These are phyloP conservation scores for Termitomyces sp. DNA, from an alignment of 768 basidiomycete genomes.

Conservation along the genomic window DNA sequence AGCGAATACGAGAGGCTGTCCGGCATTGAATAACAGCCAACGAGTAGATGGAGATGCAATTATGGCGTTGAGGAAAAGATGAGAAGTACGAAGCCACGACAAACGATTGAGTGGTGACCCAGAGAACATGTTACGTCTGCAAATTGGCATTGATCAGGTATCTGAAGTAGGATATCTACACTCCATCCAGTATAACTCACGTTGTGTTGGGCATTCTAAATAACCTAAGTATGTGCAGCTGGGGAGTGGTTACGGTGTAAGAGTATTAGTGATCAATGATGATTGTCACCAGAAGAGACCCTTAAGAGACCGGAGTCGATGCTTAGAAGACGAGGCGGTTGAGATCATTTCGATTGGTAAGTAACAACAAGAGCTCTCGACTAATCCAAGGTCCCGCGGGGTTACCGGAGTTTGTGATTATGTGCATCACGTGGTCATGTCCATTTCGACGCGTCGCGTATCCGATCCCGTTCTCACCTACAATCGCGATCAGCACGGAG, in stretches of 20 bases:
- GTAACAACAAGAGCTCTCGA: not conserved
- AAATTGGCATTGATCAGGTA: not conserved
- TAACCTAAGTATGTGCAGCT: not conserved
- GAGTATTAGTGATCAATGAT: not conserved
- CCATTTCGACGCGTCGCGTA: constrained; percentile 8
- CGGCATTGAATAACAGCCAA: constrained; percentile 78
- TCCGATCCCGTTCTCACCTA: constrained; percentile 15
- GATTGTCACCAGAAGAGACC: too few relatives aligned
- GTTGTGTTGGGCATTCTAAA: constrained; percentile 15
- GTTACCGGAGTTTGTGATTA: not conserved
- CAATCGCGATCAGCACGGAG: constrained; percentile 5
- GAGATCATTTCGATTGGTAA: not conserved
- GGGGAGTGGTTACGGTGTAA: not conserved
- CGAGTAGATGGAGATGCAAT: constrained; percentile 54
- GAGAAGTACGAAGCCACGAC: constrained; percentile 76
- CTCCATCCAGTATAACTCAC: constrained; percentile 8
- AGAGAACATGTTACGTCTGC: constrained; percentile 36
- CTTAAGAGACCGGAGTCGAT: not conserved
- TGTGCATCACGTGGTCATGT: not conserved
- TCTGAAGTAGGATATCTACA: not conserved
- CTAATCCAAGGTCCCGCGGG: not conserved
- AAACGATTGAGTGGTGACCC: constrained; percentile 80
- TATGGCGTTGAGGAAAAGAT: constrained; percentile 73
- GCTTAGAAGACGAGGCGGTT: not conserved
- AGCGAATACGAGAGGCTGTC: constrained; percentile 62